phyloP scores from a whole-genome alignment of 2,329 filamentous ascomycete species.

The Colletotrichum musae region DNA sequence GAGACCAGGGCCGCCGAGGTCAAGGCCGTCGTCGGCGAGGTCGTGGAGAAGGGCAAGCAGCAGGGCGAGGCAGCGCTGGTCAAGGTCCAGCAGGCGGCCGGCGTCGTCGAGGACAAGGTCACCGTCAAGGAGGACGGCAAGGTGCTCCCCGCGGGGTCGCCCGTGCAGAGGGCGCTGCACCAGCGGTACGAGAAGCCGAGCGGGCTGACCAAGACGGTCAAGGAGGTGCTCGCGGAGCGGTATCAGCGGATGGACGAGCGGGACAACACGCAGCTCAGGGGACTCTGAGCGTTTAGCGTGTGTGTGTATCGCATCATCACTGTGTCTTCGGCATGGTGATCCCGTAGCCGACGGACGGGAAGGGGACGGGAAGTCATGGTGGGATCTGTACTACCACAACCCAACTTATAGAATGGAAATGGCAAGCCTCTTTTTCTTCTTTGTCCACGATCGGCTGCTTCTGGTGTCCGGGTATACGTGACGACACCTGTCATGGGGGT shows the following conservation, averaged over 20 bases:
- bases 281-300: constrained; percentile 41
- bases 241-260: constrained; percentile 65
- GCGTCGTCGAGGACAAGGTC: constrained; percentile 42
- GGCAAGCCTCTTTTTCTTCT: constrained; percentile 31
- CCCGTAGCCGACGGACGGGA: not conserved
- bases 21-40: constrained; percentile 34
- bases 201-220: constrained; percentile 62
- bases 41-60: constrained; percentile 37
- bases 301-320: not conserved
- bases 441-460: constrained; percentile 2
- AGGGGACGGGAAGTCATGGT: constrained; percentile 5
- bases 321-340: not conserved
- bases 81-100: constrained; percentile 49
- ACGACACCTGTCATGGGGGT: not conserved
- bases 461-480: not conserved
- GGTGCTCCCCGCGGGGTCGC: constrained; percentile 55
- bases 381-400: constrained; percentile 34
- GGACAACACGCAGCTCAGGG: constrained; percentile 61
- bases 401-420: constrained; percentile 36
- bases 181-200: constrained; percentile 65
- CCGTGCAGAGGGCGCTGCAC: constrained; percentile 65
- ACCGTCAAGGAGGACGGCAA: constrained; percentile 57
- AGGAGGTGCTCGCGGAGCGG: constrained; percentile 68
- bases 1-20: constrained; percentile 36
- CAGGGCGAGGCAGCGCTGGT: constrained; percentile 42